Evolutionary conservation across 2,329 filamentous ascomycete genomes (phyloP).

Genomic region (Cladophialophora immunda): DNA sequence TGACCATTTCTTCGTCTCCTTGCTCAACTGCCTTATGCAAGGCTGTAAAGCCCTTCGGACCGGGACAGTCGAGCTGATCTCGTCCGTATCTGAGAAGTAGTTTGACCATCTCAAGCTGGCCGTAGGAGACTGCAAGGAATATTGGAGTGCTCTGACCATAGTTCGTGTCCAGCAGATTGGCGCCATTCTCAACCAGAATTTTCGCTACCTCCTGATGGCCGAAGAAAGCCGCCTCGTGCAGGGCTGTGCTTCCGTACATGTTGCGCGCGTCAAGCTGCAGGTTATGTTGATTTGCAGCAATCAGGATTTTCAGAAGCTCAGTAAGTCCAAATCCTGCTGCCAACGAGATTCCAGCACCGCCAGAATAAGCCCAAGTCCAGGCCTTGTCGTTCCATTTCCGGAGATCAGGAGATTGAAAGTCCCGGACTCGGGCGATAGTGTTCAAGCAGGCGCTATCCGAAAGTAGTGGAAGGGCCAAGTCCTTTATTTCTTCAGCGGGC

Average conservation of each 20-base stretch:
- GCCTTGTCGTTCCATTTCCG: slow-evolving; percentile 30
- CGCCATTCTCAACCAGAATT: slow-evolving; percentile 36
- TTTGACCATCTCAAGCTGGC: slow-evolving; percentile 30
- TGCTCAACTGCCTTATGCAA: slow-evolving; percentile 42
- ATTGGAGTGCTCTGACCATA: slow-evolving; percentile 36
- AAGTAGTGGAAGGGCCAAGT: slow-evolving; percentile 32
- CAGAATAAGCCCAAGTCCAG: slow-evolving; percentile 35
- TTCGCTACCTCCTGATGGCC: slow-evolving; percentile 36
- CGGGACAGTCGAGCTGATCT: slow-evolving; percentile 34
- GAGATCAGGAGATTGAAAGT: slow-evolving; percentile 25
- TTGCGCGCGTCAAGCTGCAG: slow-evolving; percentile 43
- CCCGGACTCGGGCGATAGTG: slow-evolving; percentile 34
- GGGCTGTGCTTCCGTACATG: slow-evolving; percentile 37
- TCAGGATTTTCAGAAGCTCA: slow-evolving; percentile 34
- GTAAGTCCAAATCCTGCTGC: slow-evolving; percentile 36
- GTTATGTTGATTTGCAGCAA: slow-evolving; percentile 20
- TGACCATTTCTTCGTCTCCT: slow-evolving; percentile 42
- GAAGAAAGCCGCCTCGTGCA: slow-evolving; percentile 37
- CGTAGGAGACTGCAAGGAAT: slow-evolving; percentile 37
- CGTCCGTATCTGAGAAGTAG: slow-evolving; percentile 34
- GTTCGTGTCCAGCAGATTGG: slow-evolving; percentile 32
- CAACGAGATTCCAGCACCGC: slow-evolving; percentile 38
- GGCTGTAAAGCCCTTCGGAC: slow-evolving; percentile 38
- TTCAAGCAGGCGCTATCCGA: slow-evolving; percentile 29
- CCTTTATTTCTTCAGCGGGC: slow-evolving; percentile 21